phyloP scores from a whole-genome alignment of 2,329 filamentous ascomycete genomes.

The Sporothrix brasiliensis region DNA sequence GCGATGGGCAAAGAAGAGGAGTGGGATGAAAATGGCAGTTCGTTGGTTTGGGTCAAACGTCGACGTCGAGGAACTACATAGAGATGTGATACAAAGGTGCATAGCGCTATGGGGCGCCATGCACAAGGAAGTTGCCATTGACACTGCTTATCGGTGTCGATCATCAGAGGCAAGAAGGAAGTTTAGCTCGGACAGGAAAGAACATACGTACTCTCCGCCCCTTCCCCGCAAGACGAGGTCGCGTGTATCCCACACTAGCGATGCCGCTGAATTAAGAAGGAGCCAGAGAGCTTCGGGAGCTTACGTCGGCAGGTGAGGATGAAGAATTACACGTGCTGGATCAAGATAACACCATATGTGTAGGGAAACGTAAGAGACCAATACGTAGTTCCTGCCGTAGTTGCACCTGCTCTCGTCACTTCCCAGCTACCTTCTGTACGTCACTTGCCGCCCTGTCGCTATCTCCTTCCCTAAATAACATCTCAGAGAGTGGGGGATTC shows the following conservation, averaged over 20 bases:
- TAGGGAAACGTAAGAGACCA: not conserved
- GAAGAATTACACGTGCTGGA: too few species aligned
- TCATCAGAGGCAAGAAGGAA: not conserved
- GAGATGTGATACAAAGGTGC: too few species aligned
- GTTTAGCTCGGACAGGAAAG: not conserved
- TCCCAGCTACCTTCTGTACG: too few species aligned
- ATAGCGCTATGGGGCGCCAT: not conserved
- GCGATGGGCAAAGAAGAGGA: not conserved
- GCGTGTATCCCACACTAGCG: slow-evolving; percentile 2
- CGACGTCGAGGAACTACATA: too few species aligned
- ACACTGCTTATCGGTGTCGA: not conserved
- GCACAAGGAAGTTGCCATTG: slow-evolving; percentile 13
- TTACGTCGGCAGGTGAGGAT: too few species aligned
- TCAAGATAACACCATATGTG: too few species aligned
- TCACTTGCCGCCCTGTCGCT: too few species aligned
- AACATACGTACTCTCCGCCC: not conserved
- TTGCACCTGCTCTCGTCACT: not conserved
- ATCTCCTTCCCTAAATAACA: not conserved
- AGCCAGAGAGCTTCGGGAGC: not conserved
- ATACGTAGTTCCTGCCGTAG: not conserved
- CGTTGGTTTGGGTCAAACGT: not conserved
- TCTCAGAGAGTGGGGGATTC: not conserved
- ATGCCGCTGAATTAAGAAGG: slow-evolving; percentile 19
- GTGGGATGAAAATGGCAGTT: not conserved
- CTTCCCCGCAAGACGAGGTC: not conserved